Conservation (phyloP, 2,329 filamentous ascomycete species). For the Neobulgaria alba region DNA sequence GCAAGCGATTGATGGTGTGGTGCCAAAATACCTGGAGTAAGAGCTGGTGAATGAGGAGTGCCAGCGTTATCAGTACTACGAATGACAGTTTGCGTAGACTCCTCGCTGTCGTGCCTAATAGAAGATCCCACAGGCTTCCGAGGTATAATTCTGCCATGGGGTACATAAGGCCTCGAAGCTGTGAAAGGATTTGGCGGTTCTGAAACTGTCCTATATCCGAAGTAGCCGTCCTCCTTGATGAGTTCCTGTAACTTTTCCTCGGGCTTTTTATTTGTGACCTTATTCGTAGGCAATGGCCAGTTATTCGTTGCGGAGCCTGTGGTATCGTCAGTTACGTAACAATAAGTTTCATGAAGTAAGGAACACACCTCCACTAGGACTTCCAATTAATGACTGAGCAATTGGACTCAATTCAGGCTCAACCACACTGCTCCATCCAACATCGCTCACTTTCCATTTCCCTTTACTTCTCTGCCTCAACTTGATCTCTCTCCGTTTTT, state of each 20-base stretch:
- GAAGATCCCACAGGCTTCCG: constrained; percentile 11
- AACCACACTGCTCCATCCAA: constrained; percentile 27
- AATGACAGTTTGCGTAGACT: constrained; percentile 34
- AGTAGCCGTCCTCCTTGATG: too few species aligned
- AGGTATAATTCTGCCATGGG: constrained; percentile 2
- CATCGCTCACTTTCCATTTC: constrained; percentile 30
- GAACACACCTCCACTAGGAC: too few species aligned
- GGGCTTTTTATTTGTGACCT: too few species aligned
- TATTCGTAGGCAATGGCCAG: too few species aligned
- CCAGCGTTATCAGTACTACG: constrained; percentile 26
- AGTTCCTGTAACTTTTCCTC: too few species aligned
- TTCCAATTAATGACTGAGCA: too few species aligned
- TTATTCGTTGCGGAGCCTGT: too few species aligned
- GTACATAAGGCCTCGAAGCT: background rate
- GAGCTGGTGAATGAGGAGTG: constrained; percentile 9
- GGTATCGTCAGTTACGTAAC: too few species aligned
- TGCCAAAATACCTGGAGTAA: background rate
- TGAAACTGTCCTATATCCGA: too few species aligned
- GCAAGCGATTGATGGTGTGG: too few species aligned
- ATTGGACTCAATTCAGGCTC: constrained; percentile 37
- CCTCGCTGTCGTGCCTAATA: constrained; percentile 6
- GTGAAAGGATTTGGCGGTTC: too few species aligned
- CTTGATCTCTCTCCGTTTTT: constrained; percentile 38
- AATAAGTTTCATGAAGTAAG: too few species aligned
- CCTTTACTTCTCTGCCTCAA: constrained; percentile 36